phyloP scores from a whole-genome alignment of 2,329 filamentous ascomycete genomes.

The Dryadomyces quercus-mongolicae region DNA sequence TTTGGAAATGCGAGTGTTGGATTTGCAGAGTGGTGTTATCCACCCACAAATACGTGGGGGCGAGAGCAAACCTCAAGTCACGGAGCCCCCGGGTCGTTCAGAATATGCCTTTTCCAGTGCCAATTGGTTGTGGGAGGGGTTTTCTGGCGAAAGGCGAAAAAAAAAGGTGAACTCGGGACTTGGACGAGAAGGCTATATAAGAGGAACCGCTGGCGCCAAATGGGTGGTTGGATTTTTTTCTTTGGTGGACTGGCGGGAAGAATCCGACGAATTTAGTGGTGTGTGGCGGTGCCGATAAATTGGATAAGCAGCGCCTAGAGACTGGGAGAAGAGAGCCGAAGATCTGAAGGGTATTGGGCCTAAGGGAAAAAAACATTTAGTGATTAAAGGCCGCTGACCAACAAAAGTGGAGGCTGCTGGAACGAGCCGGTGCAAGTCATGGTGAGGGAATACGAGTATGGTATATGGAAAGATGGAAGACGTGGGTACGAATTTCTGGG shows the following conservation, averaged over 20 bases:
- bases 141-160: neutral
- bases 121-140: neutral
- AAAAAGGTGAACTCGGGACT: neutral
- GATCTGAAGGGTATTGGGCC: neutral
- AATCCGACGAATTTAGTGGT: neutral
- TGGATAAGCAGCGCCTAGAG: conserved; percentile 1
- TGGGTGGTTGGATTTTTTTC: neutral
- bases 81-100: neutral
- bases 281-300: neutral
- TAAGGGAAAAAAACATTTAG: conserved; percentile 1
- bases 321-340: neutral
- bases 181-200: neutral
- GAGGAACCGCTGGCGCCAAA: neutral
- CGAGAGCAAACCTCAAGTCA: neutral
- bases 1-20: neutral
- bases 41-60: neutral
- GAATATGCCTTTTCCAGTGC: no score
- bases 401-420: conserved; percentile 1
- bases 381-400: conserved; percentile 4
- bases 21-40: neutral
- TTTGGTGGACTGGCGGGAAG: neutral
- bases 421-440: conserved; percentile 4
- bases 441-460: neutral
- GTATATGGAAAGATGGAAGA: neutral
- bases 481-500: neutral